A percentile compares a stretch with the other conserved stretches of the same genome.
Conservation (phyloP, 352 stramenopile genomes). For the Pythium aquatile region DNA sequence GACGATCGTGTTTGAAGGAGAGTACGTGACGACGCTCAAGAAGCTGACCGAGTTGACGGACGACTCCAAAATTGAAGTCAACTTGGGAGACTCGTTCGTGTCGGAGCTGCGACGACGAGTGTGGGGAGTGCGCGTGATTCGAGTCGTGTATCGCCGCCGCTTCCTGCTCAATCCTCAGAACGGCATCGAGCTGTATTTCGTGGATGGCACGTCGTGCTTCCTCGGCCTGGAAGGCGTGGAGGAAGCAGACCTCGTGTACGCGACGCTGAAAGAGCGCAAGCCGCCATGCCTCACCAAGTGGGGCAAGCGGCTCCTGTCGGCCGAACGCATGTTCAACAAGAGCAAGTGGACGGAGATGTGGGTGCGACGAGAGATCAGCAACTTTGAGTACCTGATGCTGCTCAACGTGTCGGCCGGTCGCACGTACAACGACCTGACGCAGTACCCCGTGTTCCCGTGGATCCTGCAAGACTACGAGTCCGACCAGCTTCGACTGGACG, state of each 20-base stretch:
- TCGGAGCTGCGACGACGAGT: constrained; percentile 71
- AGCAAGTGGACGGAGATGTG: constrained; percentile 89
- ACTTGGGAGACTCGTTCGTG: constrained; percentile 55
- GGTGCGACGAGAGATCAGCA: constrained; percentile 83
- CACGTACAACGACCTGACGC: constrained; percentile 97
- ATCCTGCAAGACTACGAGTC: constrained; percentile 96
- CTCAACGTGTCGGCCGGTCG: constrained; percentile 95
- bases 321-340: constrained; percentile 72
- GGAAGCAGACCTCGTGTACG: constrained; percentile 79
- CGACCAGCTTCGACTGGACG: constrained; percentile 90
- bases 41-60: constrained; percentile 53
- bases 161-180: constrained; percentile 73
- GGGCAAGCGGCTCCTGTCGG: constrained; percentile 67
- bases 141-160: constrained; percentile 69
- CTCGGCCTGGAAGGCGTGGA: constrained; percentile 63
- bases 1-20: constrained; percentile 82
- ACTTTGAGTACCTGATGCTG: constrained; percentile 97
- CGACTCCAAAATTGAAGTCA: constrained; percentile 34
- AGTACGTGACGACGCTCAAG: constrained; percentile 67
- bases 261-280: constrained; percentile 74
- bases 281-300: constrained; percentile 76
- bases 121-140: constrained; percentile 79
- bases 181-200: constrained; percentile 84
- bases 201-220: constrained; percentile 79
- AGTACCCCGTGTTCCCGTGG: constrained; percentile 99